A percentile compares a stretch with the other conserved stretches of the same genome.
Evolutionary conservation across 495 filamentous ascomycete species (phyloP).

Genomic region (Trichoderma parareesei): DNA sequence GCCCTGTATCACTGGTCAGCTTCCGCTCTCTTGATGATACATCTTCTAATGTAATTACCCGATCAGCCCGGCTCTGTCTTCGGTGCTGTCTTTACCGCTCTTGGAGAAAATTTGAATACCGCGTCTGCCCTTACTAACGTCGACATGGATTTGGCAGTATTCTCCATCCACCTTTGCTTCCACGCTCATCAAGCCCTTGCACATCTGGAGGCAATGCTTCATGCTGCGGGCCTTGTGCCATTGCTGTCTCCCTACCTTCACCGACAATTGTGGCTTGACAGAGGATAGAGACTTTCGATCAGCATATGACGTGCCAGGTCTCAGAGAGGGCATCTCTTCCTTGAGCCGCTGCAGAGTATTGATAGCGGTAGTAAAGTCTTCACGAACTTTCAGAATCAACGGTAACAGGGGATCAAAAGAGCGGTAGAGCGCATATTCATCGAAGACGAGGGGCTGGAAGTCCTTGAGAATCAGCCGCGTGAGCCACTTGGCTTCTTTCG

Average conservation of each 20-base stretch:
- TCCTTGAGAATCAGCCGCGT: constrained; percentile 74
- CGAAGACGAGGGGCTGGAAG: constrained; percentile 52
- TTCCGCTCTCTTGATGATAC: constrained; percentile 3
- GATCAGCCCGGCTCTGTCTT: constrained; percentile 55
- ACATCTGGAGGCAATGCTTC: constrained; percentile 63
- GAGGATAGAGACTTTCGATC: background rate
- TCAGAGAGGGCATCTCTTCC: background rate
- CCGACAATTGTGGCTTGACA: constrained; percentile 55
- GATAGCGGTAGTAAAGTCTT: constrained; percentile 35
- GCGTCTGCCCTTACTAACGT: constrained; percentile 44
- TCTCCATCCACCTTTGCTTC: constrained; percentile 85
- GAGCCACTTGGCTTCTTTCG: constrained; percentile 81
- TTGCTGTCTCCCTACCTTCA: constrained; percentile 65
- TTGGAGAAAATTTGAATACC: constrained; percentile 81
- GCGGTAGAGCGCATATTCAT: constrained; percentile 34
- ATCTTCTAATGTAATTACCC: constrained; percentile 25
- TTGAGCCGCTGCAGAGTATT: constrained; percentile 18
- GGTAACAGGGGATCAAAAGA: constrained; percentile 51
- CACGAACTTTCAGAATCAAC: constrained; percentile 57
- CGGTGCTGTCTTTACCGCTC: constrained; percentile 79
- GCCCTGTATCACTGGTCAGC: constrained; percentile 20
- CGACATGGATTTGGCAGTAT: constrained; percentile 81
- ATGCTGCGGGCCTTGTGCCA: constrained; percentile 71
- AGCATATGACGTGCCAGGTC: background rate
- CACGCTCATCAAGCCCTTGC: constrained; percentile 53